These are phyloP conservation scores for Ceriops tagal DNA, from an alignment of 345 rosid genomes.

Conservation along the genomic window DNA sequence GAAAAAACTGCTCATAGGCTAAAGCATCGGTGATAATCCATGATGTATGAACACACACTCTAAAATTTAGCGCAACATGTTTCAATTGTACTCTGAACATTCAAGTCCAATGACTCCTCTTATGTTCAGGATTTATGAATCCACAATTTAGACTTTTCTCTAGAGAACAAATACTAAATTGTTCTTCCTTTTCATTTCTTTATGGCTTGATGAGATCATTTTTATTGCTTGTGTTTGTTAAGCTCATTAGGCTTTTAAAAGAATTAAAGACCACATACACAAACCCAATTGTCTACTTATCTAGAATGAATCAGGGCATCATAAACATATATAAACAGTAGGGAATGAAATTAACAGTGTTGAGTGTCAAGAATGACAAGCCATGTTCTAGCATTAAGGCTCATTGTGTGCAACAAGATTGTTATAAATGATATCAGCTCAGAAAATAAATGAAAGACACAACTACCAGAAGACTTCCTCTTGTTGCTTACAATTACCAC, in stretches of 20 bases:
- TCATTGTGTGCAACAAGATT: not conserved
- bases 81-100: too few relatives aligned
- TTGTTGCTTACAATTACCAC: not conserved
- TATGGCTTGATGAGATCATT: too few relatives aligned
- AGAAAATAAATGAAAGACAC: not conserved
- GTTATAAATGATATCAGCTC: not conserved
- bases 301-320: not conserved
- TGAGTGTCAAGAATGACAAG: not conserved
- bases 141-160: not conserved
- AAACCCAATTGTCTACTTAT: too few relatives aligned
- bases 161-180: not conserved
- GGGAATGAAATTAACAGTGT: not conserved
- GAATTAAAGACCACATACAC: too few relatives aligned
- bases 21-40: too few relatives aligned
- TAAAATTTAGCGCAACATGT: too few relatives aligned
- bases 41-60: too few relatives aligned
- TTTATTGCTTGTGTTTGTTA: too few relatives aligned
- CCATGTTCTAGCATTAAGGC: not conserved
- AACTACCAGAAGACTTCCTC: constrained; percentile 3
- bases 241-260: too few relatives aligned
- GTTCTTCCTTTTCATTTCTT: too few relatives aligned
- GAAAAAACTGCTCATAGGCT: not conserved
- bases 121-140: not conserved
- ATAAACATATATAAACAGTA: not conserved
- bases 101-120: too few relatives aligned